phyloP scores from a whole-genome alignment of 768 basidiomycete genomes.

The Boletus reticulatus region DNA sequence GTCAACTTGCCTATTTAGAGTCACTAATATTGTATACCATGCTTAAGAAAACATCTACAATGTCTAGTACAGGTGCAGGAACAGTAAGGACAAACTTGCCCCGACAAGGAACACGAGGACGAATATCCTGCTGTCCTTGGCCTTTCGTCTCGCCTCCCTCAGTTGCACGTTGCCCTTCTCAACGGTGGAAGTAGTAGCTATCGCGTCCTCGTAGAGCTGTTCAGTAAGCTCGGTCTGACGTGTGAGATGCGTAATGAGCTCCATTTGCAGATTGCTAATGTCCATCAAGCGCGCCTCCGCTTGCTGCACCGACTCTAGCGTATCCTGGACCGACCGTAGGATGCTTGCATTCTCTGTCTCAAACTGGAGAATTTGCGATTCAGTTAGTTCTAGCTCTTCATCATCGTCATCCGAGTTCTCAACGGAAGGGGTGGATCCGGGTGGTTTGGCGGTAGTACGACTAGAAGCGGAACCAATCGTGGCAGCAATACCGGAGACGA shows the following conservation, averaged over 20 bases:
- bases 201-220: slow-evolving; percentile 91
- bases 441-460: slow-evolving; percentile 27
- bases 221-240: slow-evolving; percentile 92
- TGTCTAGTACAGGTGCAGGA: slow-evolving; percentile 86
- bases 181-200: slow-evolving; percentile 80
- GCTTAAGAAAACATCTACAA: neutral
- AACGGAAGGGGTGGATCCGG: slow-evolving; percentile 33
- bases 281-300: slow-evolving; percentile 92
- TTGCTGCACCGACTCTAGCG: slow-evolving; percentile 84
- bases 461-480: slow-evolving; percentile 51
- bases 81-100: slow-evolving; percentile 86
- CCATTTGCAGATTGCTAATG: slow-evolving; percentile 90
- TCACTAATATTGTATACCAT: slow-evolving; percentile 5
- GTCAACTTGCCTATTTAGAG: neutral
- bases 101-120: slow-evolving; percentile 90
- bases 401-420: slow-evolving; percentile 61
- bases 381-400: slow-evolving; percentile 78
- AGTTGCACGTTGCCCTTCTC: slow-evolving; percentile 90
- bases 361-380: slow-evolving; percentile 89
- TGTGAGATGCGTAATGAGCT: slow-evolving; percentile 84
- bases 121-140: slow-evolving; percentile 85
- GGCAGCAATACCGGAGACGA: slow-evolving; percentile 55
- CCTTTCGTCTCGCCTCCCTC: slow-evolving; percentile 82
- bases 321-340: slow-evolving; percentile 79
- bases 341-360: slow-evolving; percentile 90